Percentiles rank a stretch among this genome's conserved stretches.
phyloP scores from a whole-genome alignment of 1,139 yeast genomes.

The Yamadazyma conglobata region DNA sequence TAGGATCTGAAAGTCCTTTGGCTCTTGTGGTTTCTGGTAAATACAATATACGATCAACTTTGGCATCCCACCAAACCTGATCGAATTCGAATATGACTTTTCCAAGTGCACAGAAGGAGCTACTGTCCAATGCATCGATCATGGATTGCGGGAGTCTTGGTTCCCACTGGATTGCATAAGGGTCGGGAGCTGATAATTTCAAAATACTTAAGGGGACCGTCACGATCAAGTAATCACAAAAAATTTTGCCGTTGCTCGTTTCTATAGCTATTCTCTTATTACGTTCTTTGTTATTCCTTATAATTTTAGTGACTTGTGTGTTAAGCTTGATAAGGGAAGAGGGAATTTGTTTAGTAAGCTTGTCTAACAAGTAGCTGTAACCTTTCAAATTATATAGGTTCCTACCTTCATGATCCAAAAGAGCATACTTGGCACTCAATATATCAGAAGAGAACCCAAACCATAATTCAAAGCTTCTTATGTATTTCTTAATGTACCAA shows the following conservation, averaged over 20 bases:
- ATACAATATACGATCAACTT: constrained; percentile 50
- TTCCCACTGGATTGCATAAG: constrained; percentile 51
- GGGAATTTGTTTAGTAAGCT: constrained; percentile 42
- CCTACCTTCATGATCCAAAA: constrained; percentile 70
- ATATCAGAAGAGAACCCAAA: constrained; percentile 67
- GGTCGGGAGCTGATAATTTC: constrained; percentile 32
- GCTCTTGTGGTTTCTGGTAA: constrained; percentile 27
- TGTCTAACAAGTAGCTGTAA: constrained; percentile 48
- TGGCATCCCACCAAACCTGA: constrained; percentile 59
- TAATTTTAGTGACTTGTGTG: constrained; percentile 46
- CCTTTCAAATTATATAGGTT: constrained; percentile 65
- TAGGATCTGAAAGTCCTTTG: constrained; percentile 21
- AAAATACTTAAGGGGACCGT: constrained; percentile 76
- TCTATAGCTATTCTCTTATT: constrained; percentile 18
- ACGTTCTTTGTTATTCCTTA: constrained; percentile 16
- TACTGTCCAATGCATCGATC: constrained; percentile 39
- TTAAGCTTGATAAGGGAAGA: constrained; percentile 35
- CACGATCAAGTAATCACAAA: constrained; percentile 56
- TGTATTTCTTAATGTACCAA: constrained; percentile 44
- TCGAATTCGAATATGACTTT: constrained; percentile 75
- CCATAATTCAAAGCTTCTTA: constrained; percentile 69
- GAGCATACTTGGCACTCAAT: constrained; percentile 65
- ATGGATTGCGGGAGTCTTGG: constrained; percentile 56
- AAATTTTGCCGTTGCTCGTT: constrained; percentile 19
- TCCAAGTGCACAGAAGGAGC: constrained; percentile 73